Evolutionary conservation across 257 asterid species (phyloP), one percentile per base, ranked within the genome.

Genomic region (Osmanthus fragrans): DNA sequence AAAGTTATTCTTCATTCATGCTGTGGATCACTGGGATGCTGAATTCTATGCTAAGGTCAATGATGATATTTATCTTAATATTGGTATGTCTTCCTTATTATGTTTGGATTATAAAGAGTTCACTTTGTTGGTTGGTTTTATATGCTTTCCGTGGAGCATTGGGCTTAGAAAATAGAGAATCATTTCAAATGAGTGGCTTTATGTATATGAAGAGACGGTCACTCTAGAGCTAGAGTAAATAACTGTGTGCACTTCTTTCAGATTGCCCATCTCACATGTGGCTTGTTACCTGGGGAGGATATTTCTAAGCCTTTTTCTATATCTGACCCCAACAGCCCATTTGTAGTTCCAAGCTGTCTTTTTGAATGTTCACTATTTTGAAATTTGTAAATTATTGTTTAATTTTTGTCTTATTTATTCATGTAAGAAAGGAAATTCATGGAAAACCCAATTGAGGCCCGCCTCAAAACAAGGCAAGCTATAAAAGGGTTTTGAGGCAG

Each of bases 11-110:
- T 68, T 94, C 58, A 70, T 85, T 85, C 88, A 87, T 83, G 97
- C 97, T 51, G 96, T 88, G 78, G 93, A 90, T 80, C 88, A 85
- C 30, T 92, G 98, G 98, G 96, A 89, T 86, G 93, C 98, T 45
- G 97, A 91, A 72, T 94, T 92, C 81, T 94, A 87, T 74, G 85
- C 73, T 65, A 92, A 94, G 92, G 87, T 89, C 82, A 92, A 88
- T 76, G 98, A 94, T 81, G 94, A 92, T 91, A 84, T 92, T 79
- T 92, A 87, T 85, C 85, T 91, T 71, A 88, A 94, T 81, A 90
- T 94, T 71, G 98, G 97, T 92, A 91, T 16, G 76, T 60, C 71
- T 70, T 74, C n/a, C 70, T 47, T 56, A 30, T 73, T 45, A 32
- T 64, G 23, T 80, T 42, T 29, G 56, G 71, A 45, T 63, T 34